A percentile compares a stretch with the other conserved stretches of the same genome.
Conservation (phyloP, 2,329 filamentous ascomycete genomes). For the Stemphylium lycopersici region DNA sequence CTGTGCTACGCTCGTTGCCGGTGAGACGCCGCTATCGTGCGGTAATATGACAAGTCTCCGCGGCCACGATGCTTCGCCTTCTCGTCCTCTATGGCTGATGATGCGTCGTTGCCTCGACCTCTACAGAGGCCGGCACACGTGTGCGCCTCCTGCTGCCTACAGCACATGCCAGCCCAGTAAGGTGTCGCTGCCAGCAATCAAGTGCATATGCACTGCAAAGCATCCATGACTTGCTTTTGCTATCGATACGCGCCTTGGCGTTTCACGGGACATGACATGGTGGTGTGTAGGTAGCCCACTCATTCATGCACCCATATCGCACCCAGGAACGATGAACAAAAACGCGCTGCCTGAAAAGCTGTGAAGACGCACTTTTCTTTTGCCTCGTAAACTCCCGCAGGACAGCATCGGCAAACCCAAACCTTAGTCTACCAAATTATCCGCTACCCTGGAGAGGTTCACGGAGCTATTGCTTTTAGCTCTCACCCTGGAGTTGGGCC, state of each 20-base stretch:
- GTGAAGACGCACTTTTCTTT: not conserved
- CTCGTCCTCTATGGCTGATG: too few relatives aligned
- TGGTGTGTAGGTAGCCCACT: not conserved
- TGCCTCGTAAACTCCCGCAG: not conserved
- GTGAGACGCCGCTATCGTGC: constrained; percentile 23
- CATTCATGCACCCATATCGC: not conserved
- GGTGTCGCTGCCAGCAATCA: not conserved
- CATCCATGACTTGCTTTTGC: constrained; percentile 7
- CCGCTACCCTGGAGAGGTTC: not conserved
- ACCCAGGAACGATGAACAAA: too few relatives aligned
- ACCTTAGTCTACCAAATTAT: not conserved
- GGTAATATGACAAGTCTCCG: constrained; percentile 5
- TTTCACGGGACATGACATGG: not conserved
- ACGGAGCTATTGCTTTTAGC: constrained; percentile 1
- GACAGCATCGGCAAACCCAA: not conserved
- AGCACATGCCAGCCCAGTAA: not conserved
- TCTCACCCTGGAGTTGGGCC: not conserved
- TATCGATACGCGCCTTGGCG: constrained; percentile 5
- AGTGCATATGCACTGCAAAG: constrained; percentile 7
- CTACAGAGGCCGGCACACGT: too few relatives aligned
- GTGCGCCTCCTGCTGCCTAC: not conserved
- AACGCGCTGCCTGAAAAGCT: not conserved
- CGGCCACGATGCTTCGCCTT: not conserved
- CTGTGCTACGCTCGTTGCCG: constrained; percentile 28
- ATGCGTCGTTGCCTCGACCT: too few relatives aligned